Conservation (phyloP, 2,329 filamentous ascomycete genomes). For the Ophiostoma sp. region DNA sequence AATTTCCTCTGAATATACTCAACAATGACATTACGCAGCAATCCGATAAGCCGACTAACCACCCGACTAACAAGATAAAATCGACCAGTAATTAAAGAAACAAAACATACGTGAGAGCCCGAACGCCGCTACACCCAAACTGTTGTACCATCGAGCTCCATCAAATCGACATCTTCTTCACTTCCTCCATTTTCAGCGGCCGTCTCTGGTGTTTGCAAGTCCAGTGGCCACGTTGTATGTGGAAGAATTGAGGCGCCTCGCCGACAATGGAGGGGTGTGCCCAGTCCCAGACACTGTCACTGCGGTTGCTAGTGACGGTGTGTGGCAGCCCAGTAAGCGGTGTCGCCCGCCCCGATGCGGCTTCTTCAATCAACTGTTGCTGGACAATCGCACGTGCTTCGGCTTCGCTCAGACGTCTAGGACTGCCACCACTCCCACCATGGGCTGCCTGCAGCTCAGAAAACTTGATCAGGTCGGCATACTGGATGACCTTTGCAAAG, state of each 20-base stretch:
- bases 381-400: slow-evolving; percentile 38
- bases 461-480: slow-evolving; percentile 35
- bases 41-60: background rate
- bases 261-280: slow-evolving; percentile 34
- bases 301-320: slow-evolving; percentile 19
- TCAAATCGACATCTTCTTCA: background rate
- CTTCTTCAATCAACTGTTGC: slow-evolving; percentile 46
- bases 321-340: slow-evolving; percentile 38
- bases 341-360: slow-evolving; percentile 45
- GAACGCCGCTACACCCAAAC: background rate
- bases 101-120: background rate
- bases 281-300: slow-evolving; percentile 41
- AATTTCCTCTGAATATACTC: background rate
- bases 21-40: background rate
- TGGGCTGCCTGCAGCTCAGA: slow-evolving; percentile 14
- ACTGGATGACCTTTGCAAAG: slow-evolving; percentile 37
- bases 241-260: slow-evolving; percentile 43
- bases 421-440: background rate
- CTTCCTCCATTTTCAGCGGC: slow-evolving; percentile 27
- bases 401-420: slow-evolving; percentile 20
- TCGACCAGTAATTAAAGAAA: background rate
- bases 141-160: background rate
- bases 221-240: slow-evolving; percentile 51
- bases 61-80: background rate
- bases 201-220: slow-evolving; percentile 40